These are phyloP conservation scores for Fabrea salina DNA, from an alignment of 169 alveolate species.

Conservation along the genomic window DNA sequence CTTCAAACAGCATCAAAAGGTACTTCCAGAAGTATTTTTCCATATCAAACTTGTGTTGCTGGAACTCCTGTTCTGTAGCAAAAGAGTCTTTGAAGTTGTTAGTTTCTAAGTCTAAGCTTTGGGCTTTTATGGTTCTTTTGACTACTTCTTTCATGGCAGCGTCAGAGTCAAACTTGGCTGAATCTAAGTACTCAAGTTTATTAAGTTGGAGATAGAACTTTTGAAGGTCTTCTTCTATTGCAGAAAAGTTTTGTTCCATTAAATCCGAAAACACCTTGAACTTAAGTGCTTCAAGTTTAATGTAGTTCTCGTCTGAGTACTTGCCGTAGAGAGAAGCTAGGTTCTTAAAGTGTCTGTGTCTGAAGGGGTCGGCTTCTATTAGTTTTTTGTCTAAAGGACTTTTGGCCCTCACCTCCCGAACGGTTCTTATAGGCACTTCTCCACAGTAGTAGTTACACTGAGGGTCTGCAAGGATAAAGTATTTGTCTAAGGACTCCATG, in stretches of 20 bases:
- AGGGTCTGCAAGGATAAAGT: neutral
- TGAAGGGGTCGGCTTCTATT: neutral
- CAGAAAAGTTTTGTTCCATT: neutral
- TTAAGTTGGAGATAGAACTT: neutral
- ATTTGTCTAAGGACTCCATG: neutral
- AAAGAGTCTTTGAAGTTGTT: too few species aligned
- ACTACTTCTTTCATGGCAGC: constrained; percentile 22
- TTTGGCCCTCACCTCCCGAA: neutral
- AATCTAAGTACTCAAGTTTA: too few species aligned
- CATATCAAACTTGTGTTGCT: neutral
- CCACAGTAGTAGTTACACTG: neutral
- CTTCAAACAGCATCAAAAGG: constrained; percentile 29
- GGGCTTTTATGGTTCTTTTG: too few species aligned
- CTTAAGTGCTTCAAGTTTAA: neutral
- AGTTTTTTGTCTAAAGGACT: neutral
- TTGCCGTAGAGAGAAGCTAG: neutral
- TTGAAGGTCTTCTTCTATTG: neutral
- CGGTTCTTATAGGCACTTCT: neutral
- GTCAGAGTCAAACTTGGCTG: neutral
- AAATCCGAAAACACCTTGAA: constrained; percentile 7
- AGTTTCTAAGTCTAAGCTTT: too few species aligned
- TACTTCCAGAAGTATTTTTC: constrained; percentile 20
- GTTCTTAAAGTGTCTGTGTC: neutral
- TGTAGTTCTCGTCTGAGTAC: neutral
- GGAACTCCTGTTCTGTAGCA: neutral